A percentile compares a stretch with the other conserved stretches of the same genome.
phyloP scores from a whole-genome alignment of 768 basidiomycete species.

The Pulveroboletus sp. region DNA sequence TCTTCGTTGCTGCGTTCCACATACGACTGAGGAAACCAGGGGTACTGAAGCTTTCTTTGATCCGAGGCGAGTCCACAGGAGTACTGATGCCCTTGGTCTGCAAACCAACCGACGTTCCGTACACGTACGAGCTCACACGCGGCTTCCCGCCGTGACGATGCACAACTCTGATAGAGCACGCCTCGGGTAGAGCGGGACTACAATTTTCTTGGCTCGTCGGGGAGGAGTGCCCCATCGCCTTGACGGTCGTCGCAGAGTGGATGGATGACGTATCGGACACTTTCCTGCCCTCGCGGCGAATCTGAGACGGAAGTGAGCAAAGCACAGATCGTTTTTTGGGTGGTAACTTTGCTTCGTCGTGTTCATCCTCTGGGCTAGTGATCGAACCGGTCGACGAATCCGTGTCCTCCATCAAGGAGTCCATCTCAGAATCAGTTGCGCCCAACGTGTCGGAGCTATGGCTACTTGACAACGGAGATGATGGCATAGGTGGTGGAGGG shows the following conservation, averaged over 20 bases:
- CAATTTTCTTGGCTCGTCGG: constrained; percentile 14
- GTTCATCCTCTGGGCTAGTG: constrained; percentile 47
- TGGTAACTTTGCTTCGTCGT: constrained; percentile 21
- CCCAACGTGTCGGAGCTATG: constrained; percentile 43
- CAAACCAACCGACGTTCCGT: constrained; percentile 17
- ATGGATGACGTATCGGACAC: constrained; percentile 32
- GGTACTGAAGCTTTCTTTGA: constrained; percentile 38
- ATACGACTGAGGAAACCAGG: constrained; percentile 62
- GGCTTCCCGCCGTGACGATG: constrained; percentile 23
- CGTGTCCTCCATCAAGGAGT: constrained; percentile 59
- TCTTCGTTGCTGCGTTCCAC: constrained; percentile 62
- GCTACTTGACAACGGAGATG: constrained; percentile 34
- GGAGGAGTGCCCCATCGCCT: constrained; percentile 24
- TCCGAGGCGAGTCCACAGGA: constrained; percentile 18
- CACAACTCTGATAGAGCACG: constrained; percentile 25
- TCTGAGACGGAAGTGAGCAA: constrained; percentile 43
- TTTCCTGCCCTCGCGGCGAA: constrained; percentile 39
- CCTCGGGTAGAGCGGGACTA: constrained; percentile 11
- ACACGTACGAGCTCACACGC: constrained; percentile 27
- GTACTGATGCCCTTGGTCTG: constrained; percentile 11
- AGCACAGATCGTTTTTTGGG: constrained; percentile 40
- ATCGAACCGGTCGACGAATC: constrained; percentile 51
- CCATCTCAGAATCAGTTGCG: constrained; percentile 52
- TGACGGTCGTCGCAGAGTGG: constrained; percentile 34
- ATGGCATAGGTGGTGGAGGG: constrained; percentile 15